phyloP scores from a whole-genome alignment of 805 yeast genomes.

The Candida saitoana region DNA sequence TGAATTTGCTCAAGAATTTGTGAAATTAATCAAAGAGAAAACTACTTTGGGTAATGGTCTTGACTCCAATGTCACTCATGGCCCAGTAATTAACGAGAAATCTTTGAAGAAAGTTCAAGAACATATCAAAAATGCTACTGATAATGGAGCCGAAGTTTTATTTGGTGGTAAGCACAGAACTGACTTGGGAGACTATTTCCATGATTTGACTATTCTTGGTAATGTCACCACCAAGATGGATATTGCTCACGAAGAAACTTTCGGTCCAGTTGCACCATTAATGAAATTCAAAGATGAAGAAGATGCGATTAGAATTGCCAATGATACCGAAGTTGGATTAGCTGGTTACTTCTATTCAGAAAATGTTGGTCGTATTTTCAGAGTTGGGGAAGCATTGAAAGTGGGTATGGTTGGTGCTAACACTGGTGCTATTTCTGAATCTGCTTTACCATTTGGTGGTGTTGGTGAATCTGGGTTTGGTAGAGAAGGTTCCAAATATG shows the following conservation, averaged over 20 bases:
- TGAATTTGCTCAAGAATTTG: conserved; percentile 42
- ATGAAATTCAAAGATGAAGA: conserved; percentile 61
- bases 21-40: conserved; percentile 27
- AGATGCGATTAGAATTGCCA: conserved; percentile 60
- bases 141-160: conserved; percentile 60
- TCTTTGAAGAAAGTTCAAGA: conserved; percentile 58
- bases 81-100: conserved; percentile 65
- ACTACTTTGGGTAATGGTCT: conserved; percentile 63
- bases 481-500: conserved; percentile 62
- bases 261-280: conserved; percentile 76
- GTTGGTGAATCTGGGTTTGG: conserved; percentile 67
- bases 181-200: conserved; percentile 61
- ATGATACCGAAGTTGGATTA: conserved; percentile 65
- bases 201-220: conserved; percentile 63
- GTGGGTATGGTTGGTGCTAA: conserved; percentile 83
- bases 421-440: conserved; percentile 66
- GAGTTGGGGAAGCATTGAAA: conserved; percentile 63
- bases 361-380: conserved; percentile 50
- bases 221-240: conserved; percentile 55
- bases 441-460: conserved; percentile 60
- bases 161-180: conserved; percentile 55
- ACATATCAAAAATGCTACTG: conserved; percentile 64
- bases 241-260: conserved; percentile 68
- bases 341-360: conserved; percentile 72
- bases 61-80: conserved; percentile 58